phyloP scores from a whole-genome alignment of 129 eudicot species.

The Erigeron canadensis region DNA sequence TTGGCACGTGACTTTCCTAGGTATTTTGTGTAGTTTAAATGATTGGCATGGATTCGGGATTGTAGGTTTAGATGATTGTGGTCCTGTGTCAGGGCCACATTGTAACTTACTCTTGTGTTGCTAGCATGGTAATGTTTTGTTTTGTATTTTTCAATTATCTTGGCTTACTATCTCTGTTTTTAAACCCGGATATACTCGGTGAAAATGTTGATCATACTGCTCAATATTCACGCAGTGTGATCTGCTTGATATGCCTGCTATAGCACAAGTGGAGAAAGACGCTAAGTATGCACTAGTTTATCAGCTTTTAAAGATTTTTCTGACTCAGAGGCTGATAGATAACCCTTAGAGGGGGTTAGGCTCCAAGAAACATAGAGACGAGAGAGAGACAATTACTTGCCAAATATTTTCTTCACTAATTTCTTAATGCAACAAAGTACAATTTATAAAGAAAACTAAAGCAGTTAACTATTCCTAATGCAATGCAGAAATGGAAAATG shows the following conservation, averaged over 20 bases:
- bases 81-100: neutral
- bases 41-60: no score
- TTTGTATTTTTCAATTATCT: neutral
- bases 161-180: neutral
- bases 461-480: no score
- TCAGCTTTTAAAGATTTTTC: slow-evolving; percentile 70
- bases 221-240: slow-evolving; percentile 54
- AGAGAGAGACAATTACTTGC: no score
- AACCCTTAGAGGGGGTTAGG: no score
- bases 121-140: neutral
- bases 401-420: no score
- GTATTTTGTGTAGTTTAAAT: no score
- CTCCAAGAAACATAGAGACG: no score
- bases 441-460: no score
- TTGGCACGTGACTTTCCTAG: neutral
- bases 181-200: neutral
- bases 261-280: slow-evolving; percentile 87
- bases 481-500: no score
- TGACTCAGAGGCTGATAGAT: slow-evolving; percentile 67
- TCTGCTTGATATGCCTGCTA: slow-evolving; percentile 81
- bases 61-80: neutral
- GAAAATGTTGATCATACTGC: neutral
- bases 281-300: slow-evolving; percentile 52
- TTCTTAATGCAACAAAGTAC: no score
- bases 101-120: neutral